Percentiles rank a stretch among this genome's conserved stretches.
These are phyloP conservation scores for Dendrobium catenatum DNA, from an alignment of 106 monocot genomes.

Conservation along the genomic window DNA sequence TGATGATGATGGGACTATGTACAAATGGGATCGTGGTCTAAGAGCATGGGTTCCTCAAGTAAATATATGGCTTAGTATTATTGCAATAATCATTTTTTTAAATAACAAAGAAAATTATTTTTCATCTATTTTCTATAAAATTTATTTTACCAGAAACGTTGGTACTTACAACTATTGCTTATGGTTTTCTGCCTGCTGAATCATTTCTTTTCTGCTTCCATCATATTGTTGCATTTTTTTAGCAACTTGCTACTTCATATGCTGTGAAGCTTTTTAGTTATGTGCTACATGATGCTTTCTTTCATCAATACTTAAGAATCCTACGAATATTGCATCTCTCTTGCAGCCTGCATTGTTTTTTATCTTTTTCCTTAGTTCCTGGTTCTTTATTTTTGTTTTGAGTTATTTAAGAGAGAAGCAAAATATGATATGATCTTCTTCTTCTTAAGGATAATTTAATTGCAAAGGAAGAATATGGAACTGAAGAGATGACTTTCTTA, in stretches of 20 bases:
- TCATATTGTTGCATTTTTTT: not conserved
- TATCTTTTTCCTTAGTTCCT: not conserved
- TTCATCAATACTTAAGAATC: not conserved
- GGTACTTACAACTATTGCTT: not conserved
- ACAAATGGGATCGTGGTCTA: conserved; percentile 83
- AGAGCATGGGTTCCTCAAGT: conserved; percentile 98
- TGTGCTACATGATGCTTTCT: not conserved
- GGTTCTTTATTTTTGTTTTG: not conserved
- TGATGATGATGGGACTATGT: conserved; percentile 92
- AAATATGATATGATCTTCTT: conserved; percentile 12
- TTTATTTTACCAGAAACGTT: not conserved
- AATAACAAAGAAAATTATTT: not conserved
- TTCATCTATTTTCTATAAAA: not conserved
- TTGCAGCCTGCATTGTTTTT: not conserved
- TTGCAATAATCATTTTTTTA: not conserved
- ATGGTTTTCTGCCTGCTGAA: not conserved
- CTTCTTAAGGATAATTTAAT: conserved; percentile 38
- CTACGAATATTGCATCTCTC: not conserved
- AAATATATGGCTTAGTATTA: conserved; percentile 8
- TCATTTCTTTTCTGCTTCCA: not conserved
- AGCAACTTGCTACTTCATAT: not conserved
- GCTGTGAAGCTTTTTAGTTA: not conserved
- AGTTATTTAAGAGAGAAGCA: not conserved
- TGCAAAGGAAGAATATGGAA: conserved; percentile 35
- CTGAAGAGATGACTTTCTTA: conserved; percentile 79